phyloP scores from a whole-genome alignment of 2,329 filamentous ascomycete species.

The Ascocoryne sarcoides region DNA sequence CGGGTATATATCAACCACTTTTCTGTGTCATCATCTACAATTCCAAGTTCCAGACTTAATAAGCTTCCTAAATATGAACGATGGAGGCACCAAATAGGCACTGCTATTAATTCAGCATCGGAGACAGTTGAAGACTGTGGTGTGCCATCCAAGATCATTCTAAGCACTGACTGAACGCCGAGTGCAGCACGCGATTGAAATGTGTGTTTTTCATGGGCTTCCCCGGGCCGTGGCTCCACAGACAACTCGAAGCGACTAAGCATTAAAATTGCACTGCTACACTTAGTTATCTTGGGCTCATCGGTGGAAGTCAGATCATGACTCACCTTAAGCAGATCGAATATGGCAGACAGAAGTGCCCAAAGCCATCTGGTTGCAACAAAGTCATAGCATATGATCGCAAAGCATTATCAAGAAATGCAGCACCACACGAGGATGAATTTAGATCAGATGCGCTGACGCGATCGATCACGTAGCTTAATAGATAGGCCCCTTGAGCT shows the following conservation, averaged over 20 bases:
- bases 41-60: neutral
- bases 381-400: constrained; percentile 4
- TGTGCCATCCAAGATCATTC: neutral
- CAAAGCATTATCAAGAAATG: neutral
- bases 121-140: neutral
- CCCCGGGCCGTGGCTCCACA: neutral
- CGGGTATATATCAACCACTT: neutral
- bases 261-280: neutral
- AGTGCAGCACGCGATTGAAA: neutral
- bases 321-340: constrained; percentile 2
- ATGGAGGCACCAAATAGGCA: constrained; percentile 1
- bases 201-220: neutral
- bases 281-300: neutral
- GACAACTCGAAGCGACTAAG: neutral
- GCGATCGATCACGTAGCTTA: constrained; percentile 4
- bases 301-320: neutral
- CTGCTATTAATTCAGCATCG: neutral
- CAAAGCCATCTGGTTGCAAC: constrained; percentile 1
- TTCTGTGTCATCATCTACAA: neutral
- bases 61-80: neutral
- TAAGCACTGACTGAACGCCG: neutral
- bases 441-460: neutral
- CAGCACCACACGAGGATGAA: constrained; percentile 2
- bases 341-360: constrained; percentile 3
- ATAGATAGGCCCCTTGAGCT: constrained; percentile 3